Base-by-base conservation (phyloP, 805 yeast genomes). In the Wickerhamomyces chambardii region DNA sequence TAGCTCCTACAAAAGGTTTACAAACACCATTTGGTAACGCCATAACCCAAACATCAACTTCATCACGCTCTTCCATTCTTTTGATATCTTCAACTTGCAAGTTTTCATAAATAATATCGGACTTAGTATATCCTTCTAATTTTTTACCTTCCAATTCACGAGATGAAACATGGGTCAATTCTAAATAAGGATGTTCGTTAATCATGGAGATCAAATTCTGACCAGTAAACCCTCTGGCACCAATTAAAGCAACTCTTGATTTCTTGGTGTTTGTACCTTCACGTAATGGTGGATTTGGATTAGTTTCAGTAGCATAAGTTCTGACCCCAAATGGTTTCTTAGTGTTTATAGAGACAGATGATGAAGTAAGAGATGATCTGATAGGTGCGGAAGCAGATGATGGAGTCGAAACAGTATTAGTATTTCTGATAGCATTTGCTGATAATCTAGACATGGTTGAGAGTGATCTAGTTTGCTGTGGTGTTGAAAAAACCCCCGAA, bases 21-120 rank as follows among this genome's bases (percentile, higher is more conserved):
- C 97, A 92, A 28, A 92, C 96, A 33, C 96, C 97, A 57, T 92
- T 92, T 44, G 99, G 99, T 51, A 92, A 71, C 2, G 98, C 98
- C 98, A 94, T 92, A 19, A 94, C 95, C 98, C 99, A 92, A 35
- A 89, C 81, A 52, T 92, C 98, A 39, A 92, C 84, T 36, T 75
- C 84, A 33, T 78, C 75, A 32, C 75, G 65, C 44, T 77, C 70
- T 60, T 90, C 98, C 42, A 92, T 63, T 44, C 67, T 63, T 52
- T 76, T 76, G 45, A 92, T 81, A 48, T 92, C 97, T 51, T 86
- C 96, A 31, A 80, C 72, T 54, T 81, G 89, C 48, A 92, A 68
- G 60, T 89, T 92, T 42, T 84, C 84, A 62, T 92, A 92, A 35
- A 73, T 69, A 36, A 90, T 73, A 39, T 83, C 76, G 36, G 73